Base-by-base conservation (phyloP, 768 basidiomycete species). In the Pleurotus citrinopileatus region DNA sequence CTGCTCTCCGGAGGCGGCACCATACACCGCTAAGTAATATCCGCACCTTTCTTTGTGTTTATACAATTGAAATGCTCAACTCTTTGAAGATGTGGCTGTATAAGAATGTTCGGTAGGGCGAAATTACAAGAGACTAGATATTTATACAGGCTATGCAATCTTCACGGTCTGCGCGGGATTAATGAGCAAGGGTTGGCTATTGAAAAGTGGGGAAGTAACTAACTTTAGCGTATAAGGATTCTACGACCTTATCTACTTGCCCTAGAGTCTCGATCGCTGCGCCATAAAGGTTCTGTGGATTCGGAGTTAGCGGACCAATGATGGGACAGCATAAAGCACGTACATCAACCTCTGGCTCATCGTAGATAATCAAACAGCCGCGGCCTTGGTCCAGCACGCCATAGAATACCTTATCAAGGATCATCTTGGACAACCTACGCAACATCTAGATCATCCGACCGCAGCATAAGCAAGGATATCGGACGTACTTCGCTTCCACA, bases 381-480 rank as follows among this genome's bases (percentile, higher is more conserved):
- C 91, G 81, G 23, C 93, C 94, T 67, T 98, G 96, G 67, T 98
- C 96, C n/a, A 99, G 78, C 1, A 99, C 94, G 4, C 96, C 96
- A 57, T 92, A 82, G 58, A 98, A 82, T 1, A 95, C 84, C 61
- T 95, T 95, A 71, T 98, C 96, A 32, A 98, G 74, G 57, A 98
- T 99, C 96, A 99, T 98, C 67, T 99, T 96, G 26, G 91, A 94
- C 23, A 98, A 73, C 66, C 95, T 96, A 60, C 4, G 27, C 17
- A 4, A 19, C 44, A 43, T 15, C 12, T 15, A 17, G 38, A 5
- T 54, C 45, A 25, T 20, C 44, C 55, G 26, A 37, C 20, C n/a
- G 40, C 4, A 15, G 7, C 12, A 9, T 22, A 7, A 22, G 2
- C 20, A 34, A 26, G 36, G 55, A 50, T 20, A 26, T 27, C n/a